Evolutionary conservation across 2,329 filamentous ascomycete species (phyloP), one percentile per base, ranked within the genome.

Genomic region (Penicillium sclerotiorum): DNA sequence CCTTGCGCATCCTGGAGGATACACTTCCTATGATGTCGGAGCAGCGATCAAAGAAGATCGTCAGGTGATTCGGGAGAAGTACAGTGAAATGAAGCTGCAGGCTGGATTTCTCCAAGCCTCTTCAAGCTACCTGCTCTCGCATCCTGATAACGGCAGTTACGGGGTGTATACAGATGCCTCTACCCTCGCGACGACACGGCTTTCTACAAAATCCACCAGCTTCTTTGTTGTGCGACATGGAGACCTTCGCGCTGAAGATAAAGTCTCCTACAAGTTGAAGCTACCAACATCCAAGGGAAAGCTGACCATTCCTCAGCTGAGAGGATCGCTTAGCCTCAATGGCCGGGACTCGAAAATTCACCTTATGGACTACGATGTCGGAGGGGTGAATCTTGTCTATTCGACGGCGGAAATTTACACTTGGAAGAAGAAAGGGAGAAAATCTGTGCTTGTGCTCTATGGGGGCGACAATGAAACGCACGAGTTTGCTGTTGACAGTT

Each of bases 331-430:
- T 17, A 38, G 35, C 17, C 20, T 38, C 6, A 17, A 38, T 38
- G 47, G 53, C 0, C 32, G 54, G 12, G 54, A 68, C 22, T 54
- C 54, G 6, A 55, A 55, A 47, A 56, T 70, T 22, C 64, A 67
- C 48, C 63, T 66, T 1, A 59, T 56, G 1, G 67, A 68, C 45
- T 69, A 68, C 42, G 50, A 63, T 20, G 20, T 69, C n/a, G 61
- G 57, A 11, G 57, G 53, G 2, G 55, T 50, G 8, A 63, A 53
- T 18, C 39, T 69, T 20, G 43, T 69, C 8, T 69, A 69, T 35
- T 68, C 65, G 1, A 58, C 63, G 5, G 67, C 66, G 2, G 67
- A 70, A 23, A 57, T 70, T 9, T 68, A 48, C 12, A 50, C 49
- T 12, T 57, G 55, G 52, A 47, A 48, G 22, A 28, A 22, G 8